A percentile compares a stretch with the other conserved stretches of the same genome.
These are phyloP conservation scores for Cadophora gregata DNA, from an alignment of 2,329 filamentous ascomycete species.

Conservation along the genomic window DNA sequence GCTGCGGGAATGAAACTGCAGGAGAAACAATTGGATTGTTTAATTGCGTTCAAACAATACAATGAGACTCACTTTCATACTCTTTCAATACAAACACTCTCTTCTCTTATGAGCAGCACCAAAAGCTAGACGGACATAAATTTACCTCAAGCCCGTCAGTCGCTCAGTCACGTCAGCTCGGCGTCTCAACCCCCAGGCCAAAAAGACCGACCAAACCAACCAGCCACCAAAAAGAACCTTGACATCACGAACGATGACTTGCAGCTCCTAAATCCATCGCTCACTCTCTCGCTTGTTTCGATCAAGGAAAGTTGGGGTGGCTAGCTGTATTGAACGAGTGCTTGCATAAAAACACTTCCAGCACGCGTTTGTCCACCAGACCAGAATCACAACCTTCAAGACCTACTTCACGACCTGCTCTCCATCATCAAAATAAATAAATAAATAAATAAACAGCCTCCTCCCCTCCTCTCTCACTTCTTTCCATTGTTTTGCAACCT, in stretches of 20 bases:
- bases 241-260: conserved; percentile 9
- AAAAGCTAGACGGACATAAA: background rate
- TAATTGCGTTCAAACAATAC: too few relatives aligned
- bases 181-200: conserved; percentile 6
- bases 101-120: too few relatives aligned
- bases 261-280: background rate
- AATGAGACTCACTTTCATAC: too few relatives aligned
- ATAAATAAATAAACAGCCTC: conserved; percentile 12
- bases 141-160: background rate
- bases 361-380: background rate
- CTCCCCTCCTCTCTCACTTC: background rate
- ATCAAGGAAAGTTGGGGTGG: too few relatives aligned
- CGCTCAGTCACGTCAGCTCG: background rate
- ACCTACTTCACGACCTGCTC: background rate
- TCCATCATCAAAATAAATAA: conserved; percentile 8
- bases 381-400: background rate
- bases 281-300: background rate
- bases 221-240: background rate
- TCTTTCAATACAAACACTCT: too few relatives aligned
- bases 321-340: conserved; percentile 1
- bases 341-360: conserved; percentile 6
- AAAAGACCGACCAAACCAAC: background rate
- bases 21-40: conserved; percentile 1
- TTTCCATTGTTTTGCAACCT: conserved; percentile 10
- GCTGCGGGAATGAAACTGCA: background rate